These are phyloP conservation scores for Sporothrix pallida DNA, from an alignment of 2,329 filamentous ascomycete species.

Conservation along the genomic window DNA sequence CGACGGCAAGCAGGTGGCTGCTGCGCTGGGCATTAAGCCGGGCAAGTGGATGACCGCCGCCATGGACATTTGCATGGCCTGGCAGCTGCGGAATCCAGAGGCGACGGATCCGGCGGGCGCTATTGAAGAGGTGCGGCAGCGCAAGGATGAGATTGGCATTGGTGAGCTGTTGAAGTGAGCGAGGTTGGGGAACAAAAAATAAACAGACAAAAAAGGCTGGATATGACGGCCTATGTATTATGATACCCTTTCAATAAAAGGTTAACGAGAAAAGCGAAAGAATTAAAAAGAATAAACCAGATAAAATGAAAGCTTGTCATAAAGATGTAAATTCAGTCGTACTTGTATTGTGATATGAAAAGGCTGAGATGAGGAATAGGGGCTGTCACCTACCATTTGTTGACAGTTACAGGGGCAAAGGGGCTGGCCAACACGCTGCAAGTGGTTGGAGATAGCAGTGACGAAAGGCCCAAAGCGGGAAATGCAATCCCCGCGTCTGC, in stretches of 20 bases:
- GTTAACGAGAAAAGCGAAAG: background rate
- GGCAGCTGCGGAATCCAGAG: constrained; percentile 83
- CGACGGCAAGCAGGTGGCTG: constrained; percentile 75
- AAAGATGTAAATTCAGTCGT: background rate
- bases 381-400: background rate
- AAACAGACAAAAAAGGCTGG: background rate
- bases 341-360: constrained; percentile 1
- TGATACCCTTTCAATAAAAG: constrained; percentile 20
- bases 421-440: background rate
- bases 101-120: constrained; percentile 63
- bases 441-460: background rate
- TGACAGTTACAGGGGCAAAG: background rate
- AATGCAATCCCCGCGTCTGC: constrained; percentile 17
- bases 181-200: background rate
- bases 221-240: background rate
- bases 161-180: constrained; percentile 20
- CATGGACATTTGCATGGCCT: constrained; percentile 79
- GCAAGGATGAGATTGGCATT: constrained; percentile 60
- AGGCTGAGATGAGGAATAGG: background rate
- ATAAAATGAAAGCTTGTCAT: too few species aligned
- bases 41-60: constrained; percentile 86
- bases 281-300: too few species aligned
- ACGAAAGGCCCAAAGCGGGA: background rate
- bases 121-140: constrained; percentile 63
- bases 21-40: constrained; percentile 70